Percentiles rank a stretch among this genome's conserved stretches.
Evolutionary conservation across 768 basidiomycete species (phyloP).

Genomic region (Panus rudis): DNA sequence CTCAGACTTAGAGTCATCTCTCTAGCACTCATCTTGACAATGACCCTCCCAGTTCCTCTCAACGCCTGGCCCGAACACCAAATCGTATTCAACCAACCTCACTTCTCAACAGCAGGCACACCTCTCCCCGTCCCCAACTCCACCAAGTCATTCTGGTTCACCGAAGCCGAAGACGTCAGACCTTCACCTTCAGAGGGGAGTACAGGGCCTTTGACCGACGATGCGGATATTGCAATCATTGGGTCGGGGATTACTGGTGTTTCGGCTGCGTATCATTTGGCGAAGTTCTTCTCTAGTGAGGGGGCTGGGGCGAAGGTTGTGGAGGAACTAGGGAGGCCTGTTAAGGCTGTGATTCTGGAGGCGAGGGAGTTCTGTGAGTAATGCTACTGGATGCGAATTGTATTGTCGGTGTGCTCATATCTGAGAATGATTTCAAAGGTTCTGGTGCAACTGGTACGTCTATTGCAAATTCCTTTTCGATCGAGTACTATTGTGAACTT

Average conservation of each 20-base stretch:
- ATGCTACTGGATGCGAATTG: constrained; percentile 7
- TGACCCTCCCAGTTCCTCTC: constrained; percentile 12
- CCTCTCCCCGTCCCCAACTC: constrained; percentile 54
- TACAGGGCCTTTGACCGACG: constrained; percentile 44
- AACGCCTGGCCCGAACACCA: constrained; percentile 15
- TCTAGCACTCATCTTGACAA: too few relatives aligned
- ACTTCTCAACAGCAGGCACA: constrained; percentile 8
- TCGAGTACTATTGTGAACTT: not conserved
- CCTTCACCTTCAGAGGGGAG: constrained; percentile 66
- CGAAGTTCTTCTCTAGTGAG: constrained; percentile 21
- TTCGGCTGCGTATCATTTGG: constrained; percentile 66
- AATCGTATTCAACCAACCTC: constrained; percentile 8
- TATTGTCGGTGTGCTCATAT: not conserved
- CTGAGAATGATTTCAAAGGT: constrained; percentile 31
- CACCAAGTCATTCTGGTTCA: constrained; percentile 69
- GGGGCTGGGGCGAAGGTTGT: not conserved
- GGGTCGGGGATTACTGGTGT: constrained; percentile 79
- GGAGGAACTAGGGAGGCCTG: constrained; percentile 13
- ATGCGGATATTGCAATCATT: constrained; percentile 71
- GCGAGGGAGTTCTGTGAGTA: constrained; percentile 79
- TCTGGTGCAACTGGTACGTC: constrained; percentile 69
- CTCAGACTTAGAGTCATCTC: too few relatives aligned
- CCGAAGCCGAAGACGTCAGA: constrained; percentile 47
- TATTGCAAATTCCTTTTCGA: not conserved
- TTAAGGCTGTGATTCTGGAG: constrained; percentile 64